Evolutionary conservation across 2,329 filamentous ascomycete genomes (phyloP).

Genomic region (Tricladium varicosporioides): DNA sequence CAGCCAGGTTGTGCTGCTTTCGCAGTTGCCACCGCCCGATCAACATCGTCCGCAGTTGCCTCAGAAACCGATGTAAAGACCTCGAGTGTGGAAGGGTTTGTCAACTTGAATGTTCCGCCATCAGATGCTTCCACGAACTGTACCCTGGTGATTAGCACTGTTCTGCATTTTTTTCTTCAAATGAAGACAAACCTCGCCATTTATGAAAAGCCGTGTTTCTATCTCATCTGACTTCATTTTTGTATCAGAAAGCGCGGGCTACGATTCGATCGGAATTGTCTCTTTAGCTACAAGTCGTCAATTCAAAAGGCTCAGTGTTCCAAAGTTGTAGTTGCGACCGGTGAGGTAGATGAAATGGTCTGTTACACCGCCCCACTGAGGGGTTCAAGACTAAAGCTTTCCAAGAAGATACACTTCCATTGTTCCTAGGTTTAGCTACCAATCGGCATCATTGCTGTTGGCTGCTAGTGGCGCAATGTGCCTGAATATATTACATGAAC

Average conservation of each 20-base stretch:
- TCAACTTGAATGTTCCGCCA: constrained; percentile 43
- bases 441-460: too few species aligned
- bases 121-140: constrained; percentile 46
- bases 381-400: too few species aligned
- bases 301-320: too few species aligned
- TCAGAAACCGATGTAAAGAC: constrained; percentile 42
- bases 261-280: too few species aligned
- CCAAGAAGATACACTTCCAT: too few species aligned
- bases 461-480: too few species aligned
- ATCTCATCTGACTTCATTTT: constrained; percentile 2
- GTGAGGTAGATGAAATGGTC: too few species aligned
- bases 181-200: constrained; percentile 42
- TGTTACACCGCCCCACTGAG: too few species aligned
- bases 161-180: background rate
- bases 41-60: constrained; percentile 43
- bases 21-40: constrained; percentile 43
- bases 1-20: constrained; percentile 45
- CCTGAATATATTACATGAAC: too few species aligned
- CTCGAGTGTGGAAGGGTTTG: constrained; percentile 42
- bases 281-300: too few species aligned
- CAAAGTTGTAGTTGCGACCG: too few species aligned
- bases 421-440: too few species aligned
- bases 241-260: background rate
- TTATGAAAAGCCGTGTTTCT: constrained; percentile 44
- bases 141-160: background rate